Base-by-base conservation (phyloP, 139 green algal genomes). In the Trebouxia sp. region DNA sequence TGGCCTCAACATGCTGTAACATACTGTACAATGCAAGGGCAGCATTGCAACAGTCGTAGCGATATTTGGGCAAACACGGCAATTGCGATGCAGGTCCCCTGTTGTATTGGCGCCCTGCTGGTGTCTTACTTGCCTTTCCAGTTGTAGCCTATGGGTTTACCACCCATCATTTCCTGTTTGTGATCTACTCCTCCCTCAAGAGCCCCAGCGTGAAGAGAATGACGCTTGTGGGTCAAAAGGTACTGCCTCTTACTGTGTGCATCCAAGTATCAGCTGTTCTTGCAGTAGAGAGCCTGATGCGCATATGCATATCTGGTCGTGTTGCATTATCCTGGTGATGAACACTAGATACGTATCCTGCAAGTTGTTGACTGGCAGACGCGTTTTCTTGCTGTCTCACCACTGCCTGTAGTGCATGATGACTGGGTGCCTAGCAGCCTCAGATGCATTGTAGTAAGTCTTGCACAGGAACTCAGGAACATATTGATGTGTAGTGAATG, bases 141-240 rank as follows among this genome's bases (percentile, higher is more conserved):
- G 86, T 97, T 10, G 90, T 97, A 5, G 88, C 88, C 5, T 97
- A 94, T 80, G 82, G 82, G 47, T 96, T 96, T 86, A 96, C 92
- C 3, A 90, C 89, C 3, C 92, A 96, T 79, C 90, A 90, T 45
- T 92, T 94, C 69, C 90, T 93, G 70, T 86, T 95, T 77, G 83
- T 83, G 30, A 90, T 95, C 39, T 95, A 90, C 80, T 69, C 82
- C 26, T 89, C 85, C 66, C 48, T 90, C 20, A 75, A 83, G 65
- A 67, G 76, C 1, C 78, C 87, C 26, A 87, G 45, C 37, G 65
- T 87, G 9, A 67, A 62, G 6, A 69, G 83, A 14, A 94, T 95
- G 91, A 88, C 78, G 4, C 6, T 26, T 0, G 88, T 92, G 0
- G 91, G 87, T 26, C 72, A 85, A 32, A 74, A 82, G 77, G 77